Percentiles rank a stretch among this genome's conserved stretches.
These are phyloP conservation scores for Stephania japonica DNA, from an alignment of 164 flowering plant genomes.

Conservation along the genomic window DNA sequence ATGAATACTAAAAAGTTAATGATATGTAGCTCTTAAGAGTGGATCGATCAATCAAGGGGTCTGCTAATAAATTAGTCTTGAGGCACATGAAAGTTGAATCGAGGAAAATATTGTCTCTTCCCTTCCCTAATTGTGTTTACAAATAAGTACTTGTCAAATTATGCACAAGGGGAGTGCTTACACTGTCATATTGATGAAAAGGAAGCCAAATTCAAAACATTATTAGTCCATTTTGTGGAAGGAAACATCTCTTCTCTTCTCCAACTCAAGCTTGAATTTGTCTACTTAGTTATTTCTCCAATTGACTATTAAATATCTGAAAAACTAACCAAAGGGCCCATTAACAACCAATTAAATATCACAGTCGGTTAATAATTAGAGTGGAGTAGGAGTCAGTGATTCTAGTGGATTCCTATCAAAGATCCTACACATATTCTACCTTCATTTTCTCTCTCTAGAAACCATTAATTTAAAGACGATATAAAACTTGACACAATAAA, in stretches of 20 bases:
- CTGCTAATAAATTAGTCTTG: no score
- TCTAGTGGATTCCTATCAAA: slow-evolving; percentile 59
- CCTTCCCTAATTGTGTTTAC: no score
- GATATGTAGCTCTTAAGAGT: no score
- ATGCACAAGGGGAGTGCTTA: not conserved
- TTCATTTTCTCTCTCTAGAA: not conserved
- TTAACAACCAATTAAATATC: slow-evolving; percentile 39
- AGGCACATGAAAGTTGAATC: no score
- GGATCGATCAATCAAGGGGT: no score
- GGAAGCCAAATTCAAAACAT: not conserved
- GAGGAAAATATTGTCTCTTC: no score
- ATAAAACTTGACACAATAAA: no score
- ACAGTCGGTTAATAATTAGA: slow-evolving; percentile 48
- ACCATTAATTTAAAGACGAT: no score
- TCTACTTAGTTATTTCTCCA: slow-evolving; percentile 9
- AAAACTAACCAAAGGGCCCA: slow-evolving; percentile 4
- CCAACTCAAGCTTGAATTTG: slow-evolving; percentile 22
- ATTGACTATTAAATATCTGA: slow-evolving; percentile 22
- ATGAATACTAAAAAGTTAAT: no score
- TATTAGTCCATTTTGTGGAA: no score
- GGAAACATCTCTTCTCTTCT: slow-evolving; percentile 2
- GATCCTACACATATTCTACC: slow-evolving; percentile 31
- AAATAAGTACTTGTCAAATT: no score
- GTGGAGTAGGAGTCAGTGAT: slow-evolving; percentile 74
- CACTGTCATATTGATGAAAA: not conserved